A percentile compares a stretch with the other conserved stretches of the same genome.
Evolutionary conservation across 768 basidiomycete species (phyloP).

Genomic region (Sutorius australiensis): DNA sequence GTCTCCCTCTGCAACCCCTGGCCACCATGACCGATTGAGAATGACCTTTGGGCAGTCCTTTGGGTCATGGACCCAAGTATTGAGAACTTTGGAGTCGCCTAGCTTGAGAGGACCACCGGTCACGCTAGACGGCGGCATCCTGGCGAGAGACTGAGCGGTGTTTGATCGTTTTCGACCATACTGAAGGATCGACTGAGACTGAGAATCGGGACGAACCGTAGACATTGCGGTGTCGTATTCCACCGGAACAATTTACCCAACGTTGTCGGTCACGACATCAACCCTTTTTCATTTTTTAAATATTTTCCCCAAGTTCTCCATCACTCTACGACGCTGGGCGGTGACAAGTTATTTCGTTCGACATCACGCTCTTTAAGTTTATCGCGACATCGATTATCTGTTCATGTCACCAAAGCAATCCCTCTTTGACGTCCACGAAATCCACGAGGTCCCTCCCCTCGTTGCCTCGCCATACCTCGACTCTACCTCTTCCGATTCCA

Average conservation of each 20-base stretch:
- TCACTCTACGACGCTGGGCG: conserved; percentile 18
- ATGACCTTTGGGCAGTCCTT: conserved; percentile 57
- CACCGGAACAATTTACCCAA: not conserved
- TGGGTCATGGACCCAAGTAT: conserved; percentile 71
- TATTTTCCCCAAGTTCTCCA: too few relatives aligned
- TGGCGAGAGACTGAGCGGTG: conserved; percentile 64
- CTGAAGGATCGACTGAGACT: conserved; percentile 38
- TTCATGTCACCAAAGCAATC: conserved; percentile 13
- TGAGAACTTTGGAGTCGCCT: conserved; percentile 62
- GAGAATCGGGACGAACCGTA: conserved; percentile 62
- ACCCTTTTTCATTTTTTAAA: too few relatives aligned
- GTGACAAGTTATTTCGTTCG: conserved; percentile 17
- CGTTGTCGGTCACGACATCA: too few relatives aligned
- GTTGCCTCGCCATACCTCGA: conserved; percentile 11
- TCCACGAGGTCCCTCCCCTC: conserved; percentile 14
- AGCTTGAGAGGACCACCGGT: conserved; percentile 43
- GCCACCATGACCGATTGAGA: conserved; percentile 74
- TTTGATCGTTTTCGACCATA: conserved; percentile 67
- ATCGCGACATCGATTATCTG: not conserved
- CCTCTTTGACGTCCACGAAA: conserved; percentile 15
- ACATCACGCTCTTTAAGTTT: conserved; percentile 20
- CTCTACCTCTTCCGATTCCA: conserved; percentile 12
- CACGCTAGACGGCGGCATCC: conserved; percentile 37
- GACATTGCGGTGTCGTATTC: conserved; percentile 40
- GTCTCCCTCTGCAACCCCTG: conserved; percentile 76